phyloP scores from a whole-genome alignment of 306 rosid genomes.

The Luffa acutangula region DNA sequence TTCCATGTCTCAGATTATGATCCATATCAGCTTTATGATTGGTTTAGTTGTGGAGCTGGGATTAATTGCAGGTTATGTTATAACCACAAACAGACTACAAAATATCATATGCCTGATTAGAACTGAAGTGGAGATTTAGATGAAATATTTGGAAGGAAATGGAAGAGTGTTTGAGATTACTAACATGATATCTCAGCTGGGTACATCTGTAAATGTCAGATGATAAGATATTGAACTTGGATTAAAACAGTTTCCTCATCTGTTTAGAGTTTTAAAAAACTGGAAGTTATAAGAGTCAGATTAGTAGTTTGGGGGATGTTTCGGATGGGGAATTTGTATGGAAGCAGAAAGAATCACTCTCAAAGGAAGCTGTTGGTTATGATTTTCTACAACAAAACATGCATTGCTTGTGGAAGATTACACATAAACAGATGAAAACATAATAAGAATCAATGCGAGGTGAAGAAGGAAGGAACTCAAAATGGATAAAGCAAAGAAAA shows the following conservation, averaged over 20 bases:
- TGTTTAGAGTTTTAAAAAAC: no score
- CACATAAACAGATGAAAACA: background rate
- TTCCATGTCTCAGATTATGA: background rate
- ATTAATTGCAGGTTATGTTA: background rate
- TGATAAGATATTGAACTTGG: background rate
- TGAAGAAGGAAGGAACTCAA: background rate
- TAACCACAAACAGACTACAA: background rate
- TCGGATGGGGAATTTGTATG: background rate
- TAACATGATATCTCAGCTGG: background rate
- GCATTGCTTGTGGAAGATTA: background rate
- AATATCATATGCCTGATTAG: background rate
- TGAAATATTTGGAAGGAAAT: background rate
- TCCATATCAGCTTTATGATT: background rate
- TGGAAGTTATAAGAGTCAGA: background rate
- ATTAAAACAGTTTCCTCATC: background rate
- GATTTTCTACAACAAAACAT: background rate
- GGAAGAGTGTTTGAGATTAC: background rate
- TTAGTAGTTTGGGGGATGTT: background rate
- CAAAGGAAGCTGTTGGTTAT: background rate
- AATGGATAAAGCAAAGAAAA: constrained; percentile 1
- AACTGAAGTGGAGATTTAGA: background rate
- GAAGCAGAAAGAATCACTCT: background rate
- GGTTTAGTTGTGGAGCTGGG: background rate
- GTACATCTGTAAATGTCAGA: background rate
- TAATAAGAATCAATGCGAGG: background rate